phyloP scores from a whole-genome alignment of 495 filamentous ascomycete genomes.

The Niebla homalea region DNA sequence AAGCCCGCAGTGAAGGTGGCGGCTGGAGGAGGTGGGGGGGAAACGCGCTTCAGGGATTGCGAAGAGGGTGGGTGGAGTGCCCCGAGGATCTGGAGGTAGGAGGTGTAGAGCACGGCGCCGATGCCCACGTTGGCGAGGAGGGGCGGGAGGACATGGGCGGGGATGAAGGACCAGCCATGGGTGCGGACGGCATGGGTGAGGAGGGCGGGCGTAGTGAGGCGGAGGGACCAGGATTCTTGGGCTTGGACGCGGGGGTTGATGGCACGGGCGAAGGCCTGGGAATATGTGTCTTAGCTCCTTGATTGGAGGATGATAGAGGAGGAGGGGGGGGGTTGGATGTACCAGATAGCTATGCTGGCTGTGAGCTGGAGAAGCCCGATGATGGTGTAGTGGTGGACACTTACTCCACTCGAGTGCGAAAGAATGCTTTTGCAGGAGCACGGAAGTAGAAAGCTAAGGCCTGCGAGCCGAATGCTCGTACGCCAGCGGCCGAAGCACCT shows the following conservation, averaged over 20 bases:
- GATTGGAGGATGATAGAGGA: not conserved
- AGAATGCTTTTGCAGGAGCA: conserved; percentile 80
- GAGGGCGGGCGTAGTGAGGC: conserved; percentile 64
- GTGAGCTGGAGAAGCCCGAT: conserved; percentile 17
- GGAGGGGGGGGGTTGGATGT: conserved; percentile 3
- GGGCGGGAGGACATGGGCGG: conserved; percentile 77
- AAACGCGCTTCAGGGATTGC: conserved; percentile 52
- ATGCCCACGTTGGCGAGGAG: conserved; percentile 75
- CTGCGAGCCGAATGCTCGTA: conserved; percentile 66
- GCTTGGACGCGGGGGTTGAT: conserved; percentile 47
- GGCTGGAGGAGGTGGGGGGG: conserved; percentile 53
- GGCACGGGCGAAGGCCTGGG: conserved; percentile 51
- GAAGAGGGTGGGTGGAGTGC: conserved; percentile 59
- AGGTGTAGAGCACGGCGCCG: conserved; percentile 76
- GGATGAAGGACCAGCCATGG: conserved; percentile 77
- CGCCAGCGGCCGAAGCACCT: conserved; percentile 59
- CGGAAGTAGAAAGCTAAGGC: conserved; percentile 79
- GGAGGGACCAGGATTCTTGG: conserved; percentile 49
- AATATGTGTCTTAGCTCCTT: not conserved
- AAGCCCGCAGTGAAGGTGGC: conserved; percentile 67
- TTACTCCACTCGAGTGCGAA: conserved; percentile 79
- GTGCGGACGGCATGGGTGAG: conserved; percentile 64
- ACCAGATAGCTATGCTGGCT: conserved; percentile 43
- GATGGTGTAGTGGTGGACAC: conserved; percentile 26
- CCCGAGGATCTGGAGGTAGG: conserved; percentile 70